These are phyloP conservation scores for Metschnikowia lochheadii DNA, from an alignment of 805 yeast genomes.

Conservation along the genomic window DNA sequence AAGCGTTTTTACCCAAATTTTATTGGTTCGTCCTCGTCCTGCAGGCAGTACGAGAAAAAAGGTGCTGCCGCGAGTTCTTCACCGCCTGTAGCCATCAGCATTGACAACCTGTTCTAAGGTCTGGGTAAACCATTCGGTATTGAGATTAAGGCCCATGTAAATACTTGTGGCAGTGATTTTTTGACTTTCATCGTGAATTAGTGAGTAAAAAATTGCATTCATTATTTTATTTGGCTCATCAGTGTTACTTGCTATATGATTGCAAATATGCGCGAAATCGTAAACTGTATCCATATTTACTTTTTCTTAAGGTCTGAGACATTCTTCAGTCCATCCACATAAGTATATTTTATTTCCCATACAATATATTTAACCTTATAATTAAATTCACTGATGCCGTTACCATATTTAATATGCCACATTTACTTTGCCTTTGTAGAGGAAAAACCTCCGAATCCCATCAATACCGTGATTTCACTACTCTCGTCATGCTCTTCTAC, in stretches of 20 bases:
- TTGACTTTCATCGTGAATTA: too few relatives aligned
- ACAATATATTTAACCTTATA: not conserved
- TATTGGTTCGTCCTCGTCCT: constrained; percentile 9
- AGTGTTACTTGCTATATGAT: too few relatives aligned
- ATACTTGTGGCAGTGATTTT: too few relatives aligned
- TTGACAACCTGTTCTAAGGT: too few relatives aligned
- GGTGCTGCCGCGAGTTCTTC: constrained; percentile 1
- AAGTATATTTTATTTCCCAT: not conserved
- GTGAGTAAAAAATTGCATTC: too few relatives aligned
- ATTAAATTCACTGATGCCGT: not conserved
- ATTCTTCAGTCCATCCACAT: too few relatives aligned
- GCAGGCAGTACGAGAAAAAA: not conserved
- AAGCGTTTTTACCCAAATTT: constrained; percentile 9
- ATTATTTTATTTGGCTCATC: too few relatives aligned
- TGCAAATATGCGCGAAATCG: too few relatives aligned
- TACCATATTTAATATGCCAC: not conserved
- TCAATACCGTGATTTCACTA: constrained; percentile 30
- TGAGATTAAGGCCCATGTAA: too few relatives aligned
- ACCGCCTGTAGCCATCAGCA: not conserved
- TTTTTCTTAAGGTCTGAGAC: too few relatives aligned
- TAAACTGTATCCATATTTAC: too few relatives aligned
- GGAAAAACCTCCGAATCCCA: constrained; percentile 63
- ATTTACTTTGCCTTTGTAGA: constrained; percentile 29
- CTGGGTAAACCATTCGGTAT: too few relatives aligned
- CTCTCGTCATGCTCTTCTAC: constrained; percentile 11